A percentile compares a stretch with the other conserved stretches of the same genome.
phyloP scores from a whole-genome alignment of 108 stramenopile genomes.

The Skeletonema grethae region DNA sequence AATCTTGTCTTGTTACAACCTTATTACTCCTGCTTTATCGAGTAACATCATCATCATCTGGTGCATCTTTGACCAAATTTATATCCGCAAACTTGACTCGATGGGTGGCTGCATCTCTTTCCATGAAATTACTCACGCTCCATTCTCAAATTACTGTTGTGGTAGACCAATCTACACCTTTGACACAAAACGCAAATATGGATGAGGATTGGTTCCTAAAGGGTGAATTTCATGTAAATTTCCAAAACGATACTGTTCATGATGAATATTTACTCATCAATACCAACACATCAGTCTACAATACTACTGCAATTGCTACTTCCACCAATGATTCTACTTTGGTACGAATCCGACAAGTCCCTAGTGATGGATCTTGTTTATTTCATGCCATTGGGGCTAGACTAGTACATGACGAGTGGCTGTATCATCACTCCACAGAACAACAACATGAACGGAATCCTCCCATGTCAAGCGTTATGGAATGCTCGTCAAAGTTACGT shows the following conservation, averaged over 20 bases:
- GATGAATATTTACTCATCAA: neutral
- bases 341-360: slow-evolving; percentile 77
- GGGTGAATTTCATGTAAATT: slow-evolving; percentile 16
- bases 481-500: slow-evolving; percentile 51
- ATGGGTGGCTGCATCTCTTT: slow-evolving; percentile 21
- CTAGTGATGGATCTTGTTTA: slow-evolving; percentile 89
- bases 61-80: slow-evolving; percentile 1
- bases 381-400: slow-evolving; percentile 72
- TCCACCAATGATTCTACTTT: slow-evolving; percentile 1
- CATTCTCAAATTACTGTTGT: slow-evolving; percentile 29
- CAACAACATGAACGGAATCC: neutral
- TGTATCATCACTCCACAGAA: too few species aligned
- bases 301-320: neutral
- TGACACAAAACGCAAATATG: slow-evolving; percentile 5
- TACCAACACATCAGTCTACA: neutral
- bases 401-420: slow-evolving; percentile 5
- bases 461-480: slow-evolving; percentile 8
- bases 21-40: neutral
- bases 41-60: neutral
- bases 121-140: slow-evolving; percentile 17
- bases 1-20: neutral
- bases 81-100: slow-evolving; percentile 15
- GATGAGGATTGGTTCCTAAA: slow-evolving; percentile 27
- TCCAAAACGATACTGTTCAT: neutral
- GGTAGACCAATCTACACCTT: neutral